Evolutionary conservation across 441 rosid species (phyloP), one percentile per base, ranked within the genome.

Genomic region (Daphne laureola): DNA sequence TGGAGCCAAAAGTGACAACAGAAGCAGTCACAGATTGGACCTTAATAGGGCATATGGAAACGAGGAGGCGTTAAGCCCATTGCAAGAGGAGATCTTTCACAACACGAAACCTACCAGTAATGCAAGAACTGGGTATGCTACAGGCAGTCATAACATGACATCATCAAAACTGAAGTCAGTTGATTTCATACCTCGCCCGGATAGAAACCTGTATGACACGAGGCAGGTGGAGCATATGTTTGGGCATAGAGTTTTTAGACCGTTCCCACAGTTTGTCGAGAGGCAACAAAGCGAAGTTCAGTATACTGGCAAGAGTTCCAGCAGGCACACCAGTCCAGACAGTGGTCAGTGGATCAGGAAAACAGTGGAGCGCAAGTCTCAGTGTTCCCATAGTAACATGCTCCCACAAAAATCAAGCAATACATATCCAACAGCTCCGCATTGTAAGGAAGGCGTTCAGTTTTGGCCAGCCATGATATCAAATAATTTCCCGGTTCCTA

Each of bases 361-460:
- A 62, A 51, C 62, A 43, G 38, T 58, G 55, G 81, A 63, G 47
- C 73, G 71, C 53, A 63, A 50, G 71, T 62, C 81, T 25, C 38
- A 31, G 38, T 31, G 38, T 31, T 67, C 73, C 65, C 62, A 63
- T 4, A 48, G 67, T n/a, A 67, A 67, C 54, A 43, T 65, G 55
- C 76, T 70, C 67, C 51, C 64, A 40, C 49, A 77, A 23, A 71
- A 77, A 52, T 58, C 62, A 46, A 80, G 82, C 49, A 66, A 65
- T 52, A 54, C 79, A 4, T 78, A 85, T 75, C 78, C 79, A 69
- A 69, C 68, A 59, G 66, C 60, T 65, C 73, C 87, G 11, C 78
- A 70, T 56, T 69, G 66, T 62, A 70, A 58, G 72, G 86, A 74
- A 70, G 63, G 73, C 47, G 43, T 67, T 69, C 78, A 59, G 61